These are phyloP conservation scores for Pleurotus citrinopileatus DNA, from an alignment of 768 basidiomycete genomes.

Conservation along the genomic window DNA sequence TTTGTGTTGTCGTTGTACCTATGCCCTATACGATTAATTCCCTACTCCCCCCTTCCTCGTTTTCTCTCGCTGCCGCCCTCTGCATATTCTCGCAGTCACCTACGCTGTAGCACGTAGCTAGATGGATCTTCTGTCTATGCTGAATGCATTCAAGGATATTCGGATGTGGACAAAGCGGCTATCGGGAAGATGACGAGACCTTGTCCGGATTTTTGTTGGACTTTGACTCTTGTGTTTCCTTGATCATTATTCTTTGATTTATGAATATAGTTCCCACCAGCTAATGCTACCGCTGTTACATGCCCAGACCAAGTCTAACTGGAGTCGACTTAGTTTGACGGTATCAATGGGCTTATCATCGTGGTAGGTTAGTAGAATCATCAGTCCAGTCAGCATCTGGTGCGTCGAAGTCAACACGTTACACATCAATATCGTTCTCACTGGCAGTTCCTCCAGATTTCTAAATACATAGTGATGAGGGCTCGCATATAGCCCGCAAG, in stretches of 20 bases:
- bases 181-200: background rate
- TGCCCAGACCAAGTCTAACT: no score
- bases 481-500: no score
- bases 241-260: background rate
- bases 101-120: background rate
- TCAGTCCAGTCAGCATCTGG: no score
- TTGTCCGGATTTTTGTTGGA: background rate
- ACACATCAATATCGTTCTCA: no score
- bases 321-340: no score
- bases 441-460: no score
- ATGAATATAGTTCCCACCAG: background rate
- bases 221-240: background rate
- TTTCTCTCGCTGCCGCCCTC: background rate
- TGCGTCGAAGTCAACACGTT: no score
- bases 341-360: no score
- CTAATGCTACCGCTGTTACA: no score
- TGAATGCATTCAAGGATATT: background rate
- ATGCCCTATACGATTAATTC: conserved; percentile 13
- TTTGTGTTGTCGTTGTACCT: conserved; percentile 12
- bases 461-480: no score
- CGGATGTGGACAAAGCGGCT: background rate
- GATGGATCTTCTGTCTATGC: background rate
- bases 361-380: no score
- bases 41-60: background rate
- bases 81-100: no score